Percentiles rank a stretch among this genome's conserved stretches.
These are phyloP conservation scores for Pseudocercospora fijiensis DNA, from an alignment of 2,329 filamentous ascomycete species.

Conservation along the genomic window DNA sequence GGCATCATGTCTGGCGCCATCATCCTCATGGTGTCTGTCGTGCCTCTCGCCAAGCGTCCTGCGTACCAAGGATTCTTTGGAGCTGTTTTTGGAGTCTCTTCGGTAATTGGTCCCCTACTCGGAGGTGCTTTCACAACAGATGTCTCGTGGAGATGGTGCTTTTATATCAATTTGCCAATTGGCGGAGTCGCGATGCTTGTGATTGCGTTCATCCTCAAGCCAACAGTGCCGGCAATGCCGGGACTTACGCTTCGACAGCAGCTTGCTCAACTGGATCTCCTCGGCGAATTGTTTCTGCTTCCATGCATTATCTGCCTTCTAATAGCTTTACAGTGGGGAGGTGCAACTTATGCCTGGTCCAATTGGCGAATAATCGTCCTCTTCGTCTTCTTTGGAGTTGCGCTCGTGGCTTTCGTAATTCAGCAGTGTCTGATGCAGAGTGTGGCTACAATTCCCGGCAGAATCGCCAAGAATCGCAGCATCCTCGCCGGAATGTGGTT, in stretches of 20 bases:
- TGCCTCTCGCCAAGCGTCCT: slow-evolving; percentile 44
- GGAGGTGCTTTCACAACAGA: slow-evolving; percentile 47
- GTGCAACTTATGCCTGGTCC: slow-evolving; percentile 44
- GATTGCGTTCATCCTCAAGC: slow-evolving; percentile 45
- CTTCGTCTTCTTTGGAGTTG: slow-evolving; percentile 43
- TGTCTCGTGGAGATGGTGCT: slow-evolving; percentile 41
- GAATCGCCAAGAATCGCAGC: slow-evolving; percentile 46
- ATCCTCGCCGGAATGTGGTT: slow-evolving; percentile 43
- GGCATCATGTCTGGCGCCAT: slow-evolving; percentile 39
- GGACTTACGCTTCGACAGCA: slow-evolving; percentile 37
- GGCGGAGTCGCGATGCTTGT: slow-evolving; percentile 42
- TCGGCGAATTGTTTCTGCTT: slow-evolving; percentile 44
- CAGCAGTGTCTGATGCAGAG: slow-evolving; percentile 45
- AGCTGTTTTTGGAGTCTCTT: slow-evolving; percentile 40
- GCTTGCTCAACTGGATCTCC: slow-evolving; percentile 47
- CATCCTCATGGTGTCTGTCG: slow-evolving; percentile 48
- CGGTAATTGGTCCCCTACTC: slow-evolving; percentile 46
- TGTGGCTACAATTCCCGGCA: slow-evolving; percentile 45
- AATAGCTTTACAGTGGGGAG: slow-evolving; percentile 52
- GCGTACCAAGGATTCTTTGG: slow-evolving; percentile 42
- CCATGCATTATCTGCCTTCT: slow-evolving; percentile 47
- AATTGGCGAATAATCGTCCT: slow-evolving; percentile 46
- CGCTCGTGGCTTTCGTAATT: slow-evolving; percentile 43
- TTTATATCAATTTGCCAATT: slow-evolving; percentile 46
- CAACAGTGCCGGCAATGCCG: slow-evolving; percentile 23